A percentile compares a stretch with the other conserved stretches of the same genome.
phyloP scores from a whole-genome alignment of 2,329 filamentous ascomycete species.

The Fusarium devonianum region DNA sequence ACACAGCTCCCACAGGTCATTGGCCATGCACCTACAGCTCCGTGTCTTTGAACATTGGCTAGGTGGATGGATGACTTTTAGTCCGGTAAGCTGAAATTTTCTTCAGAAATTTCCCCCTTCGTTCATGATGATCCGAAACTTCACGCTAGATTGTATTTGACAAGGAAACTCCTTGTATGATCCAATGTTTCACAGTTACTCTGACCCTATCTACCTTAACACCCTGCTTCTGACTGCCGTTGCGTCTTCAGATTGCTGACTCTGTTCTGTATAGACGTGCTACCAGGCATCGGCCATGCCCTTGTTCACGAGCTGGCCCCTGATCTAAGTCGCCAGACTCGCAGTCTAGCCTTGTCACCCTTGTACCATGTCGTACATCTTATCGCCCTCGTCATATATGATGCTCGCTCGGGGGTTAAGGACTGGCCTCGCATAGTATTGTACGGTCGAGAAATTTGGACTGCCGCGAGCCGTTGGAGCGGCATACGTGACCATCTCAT shows the following conservation, averaged over 20 bases:
- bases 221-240: background rate
- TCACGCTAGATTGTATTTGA: constrained; percentile 60
- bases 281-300: background rate
- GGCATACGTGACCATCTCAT: no score
- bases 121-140: constrained; percentile 50
- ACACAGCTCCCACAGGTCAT: background rate
- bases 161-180: constrained; percentile 46
- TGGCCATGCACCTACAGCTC: background rate
- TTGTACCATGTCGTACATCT: no score
- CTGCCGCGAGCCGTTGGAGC: no score
- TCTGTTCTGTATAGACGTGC: background rate
- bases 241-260: constrained; percentile 15
- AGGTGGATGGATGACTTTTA: accelerated
- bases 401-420: no score
- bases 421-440: no score
- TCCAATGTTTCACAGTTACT: constrained; percentile 45
- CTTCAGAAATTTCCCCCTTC: background rate
- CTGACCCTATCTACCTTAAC: constrained; percentile 33
- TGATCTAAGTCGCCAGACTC: no score
- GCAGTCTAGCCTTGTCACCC: no score
- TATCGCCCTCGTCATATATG: no score
- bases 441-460: no score
- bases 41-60: background rate
- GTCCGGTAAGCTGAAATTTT: constrained; percentile 21
- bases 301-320: background rate